These are phyloP conservation scores for Acacia melanoxylon DNA, from an alignment of 306 rosid genomes.

Conservation along the genomic window DNA sequence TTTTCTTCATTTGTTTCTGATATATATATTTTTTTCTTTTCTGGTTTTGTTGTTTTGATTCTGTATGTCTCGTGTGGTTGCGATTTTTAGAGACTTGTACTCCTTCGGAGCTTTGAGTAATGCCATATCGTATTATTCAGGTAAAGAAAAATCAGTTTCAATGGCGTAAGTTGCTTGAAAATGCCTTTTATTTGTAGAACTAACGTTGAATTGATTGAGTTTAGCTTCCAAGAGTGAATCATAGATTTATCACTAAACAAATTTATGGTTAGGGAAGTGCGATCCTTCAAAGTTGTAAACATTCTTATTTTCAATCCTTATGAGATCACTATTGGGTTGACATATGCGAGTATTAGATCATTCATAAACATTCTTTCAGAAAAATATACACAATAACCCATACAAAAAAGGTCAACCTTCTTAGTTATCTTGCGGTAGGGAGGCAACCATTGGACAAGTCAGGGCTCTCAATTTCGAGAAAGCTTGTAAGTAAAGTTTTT, in stretches of 20 bases:
- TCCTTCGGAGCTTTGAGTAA: not conserved
- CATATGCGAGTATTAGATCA: not conserved
- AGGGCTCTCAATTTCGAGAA: slow-evolving; percentile 90
- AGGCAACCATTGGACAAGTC: slow-evolving; percentile 65
- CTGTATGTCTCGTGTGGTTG: not conserved
- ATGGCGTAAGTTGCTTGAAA: no score
- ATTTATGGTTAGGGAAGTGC: not conserved
- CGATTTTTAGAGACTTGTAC: no score
- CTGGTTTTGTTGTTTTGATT: not conserved
- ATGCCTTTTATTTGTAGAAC: not conserved
- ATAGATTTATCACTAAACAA: not conserved
- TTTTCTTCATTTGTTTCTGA: no score
- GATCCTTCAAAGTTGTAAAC: not conserved
- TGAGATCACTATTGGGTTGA: not conserved
- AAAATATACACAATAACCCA: slow-evolving; percentile 22
- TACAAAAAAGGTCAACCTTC: not conserved
- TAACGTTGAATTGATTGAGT: not conserved
- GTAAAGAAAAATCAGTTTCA: not conserved
- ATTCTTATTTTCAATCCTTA: not conserved
- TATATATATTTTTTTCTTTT: no score
- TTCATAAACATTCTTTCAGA: not conserved
- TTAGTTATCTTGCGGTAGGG: slow-evolving; percentile 80
- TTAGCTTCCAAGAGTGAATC: not conserved
- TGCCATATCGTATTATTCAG: not conserved
- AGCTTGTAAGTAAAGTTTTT: slow-evolving; percentile 85